Evolutionary conservation across 2,329 filamentous ascomycete species (phyloP), one percentile per base, ranked within the genome.

Genomic region (Epichloe baconii): DNA sequence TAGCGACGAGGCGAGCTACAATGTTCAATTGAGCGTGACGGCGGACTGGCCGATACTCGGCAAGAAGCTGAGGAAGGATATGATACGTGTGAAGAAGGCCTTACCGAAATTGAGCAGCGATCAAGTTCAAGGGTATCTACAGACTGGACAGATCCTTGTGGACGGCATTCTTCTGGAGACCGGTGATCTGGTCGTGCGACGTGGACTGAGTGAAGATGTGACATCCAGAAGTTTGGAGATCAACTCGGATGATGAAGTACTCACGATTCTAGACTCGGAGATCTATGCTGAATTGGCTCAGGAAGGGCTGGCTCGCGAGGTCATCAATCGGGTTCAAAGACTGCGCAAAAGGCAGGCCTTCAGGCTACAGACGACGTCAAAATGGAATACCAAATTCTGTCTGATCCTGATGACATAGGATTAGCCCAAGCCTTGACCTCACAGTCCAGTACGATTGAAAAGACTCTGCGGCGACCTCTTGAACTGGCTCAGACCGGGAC

Each of bases 1-100:
- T 3, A 83, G 80, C 7, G 89, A 97, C 56, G 93, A 97, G 70
- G 84, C 81, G 51, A 87, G 85, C 65, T 96, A 96, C 72, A 87
- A 89, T 50, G 89, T 98, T 44, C 84, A 93, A 64, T 95, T 96
- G 71, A 88, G 86, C 55, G 88, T 91, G 15, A 81, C 79, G 40
- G 90, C 89, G 7, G 93, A 98, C 68, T 96, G 93, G 85, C 89
- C 93, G 14, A 85, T 87, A 2, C 77, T 98, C 15, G 93, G 93
- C 57, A 95, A 95, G 79, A 97, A 97, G 73, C 78, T 97, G 59
- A 95, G 95, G 77, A 96, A 95, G 70, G 90, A 96, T 62, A 87
- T 89, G 57, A 81, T 83, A 57, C 88, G 85, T 64, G 89, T 97
- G 59, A 94, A 94, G 75, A 94, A 91, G 71, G 89, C 87, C 2